Evolutionary conservation across 164 flowering plant genomes (phyloP), one percentile per base, ranked within the genome.

Genomic region (Vitis labrusca): DNA sequence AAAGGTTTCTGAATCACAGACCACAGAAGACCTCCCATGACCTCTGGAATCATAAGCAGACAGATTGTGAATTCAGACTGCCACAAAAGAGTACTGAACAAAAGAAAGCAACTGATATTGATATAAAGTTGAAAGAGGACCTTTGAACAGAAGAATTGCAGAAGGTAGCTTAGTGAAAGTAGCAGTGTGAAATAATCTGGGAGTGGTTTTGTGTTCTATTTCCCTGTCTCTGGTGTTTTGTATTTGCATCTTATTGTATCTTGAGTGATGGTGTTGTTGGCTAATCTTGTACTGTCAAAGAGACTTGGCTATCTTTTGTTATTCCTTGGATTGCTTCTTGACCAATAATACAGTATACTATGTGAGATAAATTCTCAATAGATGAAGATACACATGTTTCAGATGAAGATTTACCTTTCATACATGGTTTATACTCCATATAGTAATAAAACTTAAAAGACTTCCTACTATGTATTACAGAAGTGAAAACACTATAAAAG

Each of bases 151-250:
- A 59, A 27, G 37, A 2, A 11, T 37, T 23, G 37, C 61, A 4
- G 13, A 23, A 16, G 61, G 6, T 59, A 9, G 61, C 61, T 19
- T 14, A 23, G 14, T 10, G 11, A 59, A 19, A 2, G 6, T 4
- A 23, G 9, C 0, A 3, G 53, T n/a, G 66, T 53, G 60, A 51
- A 37, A 50, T 23, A 27, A 47, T 47, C 19, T 59, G 59, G 23
- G 67, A 32, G 50, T 56, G 69, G 17, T 69, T 64, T 73, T 69
- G 69, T 67, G 65, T 29, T 68, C 1, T 73, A 63, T 70, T 59
- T 74, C 2, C n/a, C 1, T 52, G 17, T 50, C 13, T 73, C 65
- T 57, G 16, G 68, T 69, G 59, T 53, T 32, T 77, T 67, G 15
- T 61, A 50, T 63, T 71, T 17, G 50, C 29, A 13, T 71, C 50